Percentiles rank a stretch among this genome's conserved stretches.
phyloP scores from a whole-genome alignment of 495 filamentous ascomycete genomes.

The Penicillium fimorum region DNA sequence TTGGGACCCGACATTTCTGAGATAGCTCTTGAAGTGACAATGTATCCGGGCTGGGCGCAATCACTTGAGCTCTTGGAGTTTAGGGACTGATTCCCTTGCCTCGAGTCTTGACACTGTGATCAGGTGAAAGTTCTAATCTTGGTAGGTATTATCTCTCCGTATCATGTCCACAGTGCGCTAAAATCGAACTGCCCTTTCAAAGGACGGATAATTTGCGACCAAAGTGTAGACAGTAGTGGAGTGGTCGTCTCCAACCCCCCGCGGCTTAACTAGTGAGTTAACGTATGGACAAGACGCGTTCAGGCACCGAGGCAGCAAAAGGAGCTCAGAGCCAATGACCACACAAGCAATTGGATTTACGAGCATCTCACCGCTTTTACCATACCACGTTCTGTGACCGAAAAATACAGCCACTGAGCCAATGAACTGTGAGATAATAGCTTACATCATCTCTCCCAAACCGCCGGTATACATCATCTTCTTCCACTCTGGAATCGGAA shows the following conservation, averaged over 20 bases:
- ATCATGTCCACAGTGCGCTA: background rate
- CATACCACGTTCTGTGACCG: slow-evolving; percentile 4
- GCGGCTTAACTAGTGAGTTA: too few relatives aligned
- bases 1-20: slow-evolving; percentile 33
- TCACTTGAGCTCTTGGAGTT: background rate
- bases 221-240: slow-evolving; percentile 2
- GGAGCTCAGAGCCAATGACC: slow-evolving; percentile 18
- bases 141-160: slow-evolving; percentile 4
- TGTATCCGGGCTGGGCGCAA: background rate
- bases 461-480: slow-evolving; percentile 12
- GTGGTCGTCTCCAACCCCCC: slow-evolving; percentile 1
- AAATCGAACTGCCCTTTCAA: background rate
- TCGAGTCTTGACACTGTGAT: background rate
- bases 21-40: background rate
- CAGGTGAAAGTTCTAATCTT: background rate
- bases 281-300: background rate
- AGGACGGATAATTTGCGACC: background rate
- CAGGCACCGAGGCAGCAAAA: slow-evolving; percentile 9
- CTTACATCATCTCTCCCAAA: slow-evolving; percentile 20
- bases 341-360: slow-evolving; percentile 22
- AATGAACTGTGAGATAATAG: slow-evolving; percentile 8
- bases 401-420: slow-evolving; percentile 8
- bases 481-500: slow-evolving; percentile 15
- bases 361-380: slow-evolving; percentile 25
- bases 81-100: background rate